Percentiles rank a stretch among this genome's conserved stretches.
These are phyloP conservation scores for Agaricus blazei DNA, from an alignment of 768 basidiomycete species.

Conservation along the genomic window DNA sequence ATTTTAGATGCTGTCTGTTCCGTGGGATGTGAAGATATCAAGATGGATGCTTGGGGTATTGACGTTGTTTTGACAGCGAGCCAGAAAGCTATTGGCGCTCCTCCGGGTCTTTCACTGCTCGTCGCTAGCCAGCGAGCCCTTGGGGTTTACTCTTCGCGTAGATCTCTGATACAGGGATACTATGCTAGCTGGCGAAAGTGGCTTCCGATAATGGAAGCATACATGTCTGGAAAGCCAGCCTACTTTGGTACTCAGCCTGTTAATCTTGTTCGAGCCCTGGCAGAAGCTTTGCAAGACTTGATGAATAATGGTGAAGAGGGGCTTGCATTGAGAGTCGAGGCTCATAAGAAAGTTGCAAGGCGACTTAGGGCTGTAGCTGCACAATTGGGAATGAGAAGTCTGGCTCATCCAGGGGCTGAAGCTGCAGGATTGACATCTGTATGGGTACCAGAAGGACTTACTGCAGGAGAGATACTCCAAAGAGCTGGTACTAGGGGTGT, in stretches of 20 bases:
- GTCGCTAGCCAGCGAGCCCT: slow-evolving; percentile 71
- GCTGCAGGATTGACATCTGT: slow-evolving; percentile 88
- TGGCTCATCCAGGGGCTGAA: slow-evolving; percentile 49
- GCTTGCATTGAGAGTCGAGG: slow-evolving; percentile 63
- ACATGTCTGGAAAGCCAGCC: slow-evolving; percentile 66
- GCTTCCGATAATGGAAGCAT: slow-evolving; percentile 85
- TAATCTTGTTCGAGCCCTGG: slow-evolving; percentile 81
- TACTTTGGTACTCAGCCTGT: slow-evolving; percentile 91
- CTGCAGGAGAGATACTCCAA: slow-evolving; percentile 63
- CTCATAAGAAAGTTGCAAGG: slow-evolving; percentile 61
- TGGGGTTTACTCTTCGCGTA: slow-evolving; percentile 22
- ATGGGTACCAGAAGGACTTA: slow-evolving; percentile 72
- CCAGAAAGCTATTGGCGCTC: slow-evolving; percentile 84
- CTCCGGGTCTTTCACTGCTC: slow-evolving; percentile 81
- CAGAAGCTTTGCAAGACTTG: slow-evolving; percentile 61
- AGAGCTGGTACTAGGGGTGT: slow-evolving; percentile 61
- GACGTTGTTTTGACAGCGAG: slow-evolving; percentile 78
- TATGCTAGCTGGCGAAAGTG: slow-evolving; percentile 87
- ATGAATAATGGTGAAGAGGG: slow-evolving; percentile 56
- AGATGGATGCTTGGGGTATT: slow-evolving; percentile 83
- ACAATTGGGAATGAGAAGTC: slow-evolving; percentile 61
- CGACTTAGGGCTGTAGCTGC: slow-evolving; percentile 59
- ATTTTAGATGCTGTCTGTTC: slow-evolving; percentile 87
- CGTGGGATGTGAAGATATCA: slow-evolving; percentile 88
- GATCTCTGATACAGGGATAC: slow-evolving; percentile 31